phyloP scores from a whole-genome alignment of 345 rosid species.

The Cardamine occulta region DNA sequence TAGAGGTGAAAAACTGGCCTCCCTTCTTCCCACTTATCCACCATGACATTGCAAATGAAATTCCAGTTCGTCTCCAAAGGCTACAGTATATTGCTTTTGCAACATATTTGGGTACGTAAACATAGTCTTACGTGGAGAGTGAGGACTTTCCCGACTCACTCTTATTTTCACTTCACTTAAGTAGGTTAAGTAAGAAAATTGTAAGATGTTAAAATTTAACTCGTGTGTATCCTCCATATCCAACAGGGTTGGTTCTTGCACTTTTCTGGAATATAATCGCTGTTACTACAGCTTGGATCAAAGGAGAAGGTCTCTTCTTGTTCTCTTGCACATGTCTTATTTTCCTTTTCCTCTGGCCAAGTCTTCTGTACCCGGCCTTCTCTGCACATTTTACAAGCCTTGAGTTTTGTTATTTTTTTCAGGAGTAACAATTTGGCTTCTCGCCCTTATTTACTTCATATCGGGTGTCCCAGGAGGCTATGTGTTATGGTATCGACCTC shows the following conservation, averaged over 20 bases:
- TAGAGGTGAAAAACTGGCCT: constrained; percentile 87
- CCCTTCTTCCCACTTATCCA: constrained; percentile 84
- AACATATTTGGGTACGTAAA: constrained; percentile 65
- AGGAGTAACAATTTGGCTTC: constrained; percentile 96
- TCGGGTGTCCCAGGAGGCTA: constrained; percentile 94
- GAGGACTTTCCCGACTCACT: background rate
- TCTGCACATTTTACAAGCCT: constrained; percentile 16
- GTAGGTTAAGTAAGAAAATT: constrained; percentile 4
- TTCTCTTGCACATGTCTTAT: background rate
- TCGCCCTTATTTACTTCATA: constrained; percentile 87
- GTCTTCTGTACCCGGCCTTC: constrained; percentile 1
- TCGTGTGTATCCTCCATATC: constrained; percentile 18
- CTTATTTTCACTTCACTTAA: background rate
- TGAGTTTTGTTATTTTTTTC: background rate
- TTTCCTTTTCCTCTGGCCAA: background rate
- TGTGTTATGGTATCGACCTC: constrained; percentile 92
- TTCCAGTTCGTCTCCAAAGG: constrained; percentile 76
- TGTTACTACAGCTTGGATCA: constrained; percentile 87
- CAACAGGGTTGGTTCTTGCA: constrained; percentile 78
- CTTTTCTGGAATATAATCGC: constrained; percentile 88
- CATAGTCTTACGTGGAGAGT: background rate
- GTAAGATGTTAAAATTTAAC: background rate
- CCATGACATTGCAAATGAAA: constrained; percentile 85
- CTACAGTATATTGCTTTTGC: constrained; percentile 81
- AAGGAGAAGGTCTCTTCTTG: constrained; percentile 66